These are phyloP conservation scores for Rosa hybrid DNA, from an alignment of 331 rosid genomes.

Conservation along the genomic window DNA sequence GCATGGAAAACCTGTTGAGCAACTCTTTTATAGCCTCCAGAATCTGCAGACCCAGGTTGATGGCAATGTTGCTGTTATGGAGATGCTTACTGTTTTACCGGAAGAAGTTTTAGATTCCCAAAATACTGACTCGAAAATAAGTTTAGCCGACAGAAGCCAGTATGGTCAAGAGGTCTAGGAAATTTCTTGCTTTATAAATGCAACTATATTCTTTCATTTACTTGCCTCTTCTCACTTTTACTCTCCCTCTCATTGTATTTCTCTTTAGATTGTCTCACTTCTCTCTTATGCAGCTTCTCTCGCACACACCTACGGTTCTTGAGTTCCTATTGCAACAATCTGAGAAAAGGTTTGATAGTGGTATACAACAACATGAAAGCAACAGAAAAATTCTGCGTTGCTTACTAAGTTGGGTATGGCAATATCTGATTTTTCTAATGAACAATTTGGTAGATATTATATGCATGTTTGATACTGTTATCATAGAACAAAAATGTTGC, in stretches of 20 bases:
- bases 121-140: constrained; percentile 53
- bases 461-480: background rate
- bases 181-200: constrained; percentile 28
- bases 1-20: constrained; percentile 82
- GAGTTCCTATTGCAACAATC: constrained; percentile 87
- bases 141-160: constrained; percentile 60
- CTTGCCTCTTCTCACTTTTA: constrained; percentile 9
- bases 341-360: constrained; percentile 60
- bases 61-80: constrained; percentile 83
- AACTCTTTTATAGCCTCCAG: constrained; percentile 90
- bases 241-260: background rate
- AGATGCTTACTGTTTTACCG: constrained; percentile 94
- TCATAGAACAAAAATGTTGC: background rate
- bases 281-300: constrained; percentile 64
- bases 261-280: constrained; percentile 8
- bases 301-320: constrained; percentile 78
- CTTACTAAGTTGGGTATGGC: constrained; percentile 93
- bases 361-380: constrained; percentile 63
- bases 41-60: constrained; percentile 73
- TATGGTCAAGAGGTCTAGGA: constrained; percentile 77
- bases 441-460: constrained; percentile 15
- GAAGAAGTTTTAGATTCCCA: constrained; percentile 83
- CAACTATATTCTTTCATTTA: constrained; percentile 6
- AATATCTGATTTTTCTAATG: background rate
- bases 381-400: constrained; percentile 86